Evolutionary conservation across 2,329 filamentous ascomycete species (phyloP).

Genomic region (Fusarium sarcochroum): DNA sequence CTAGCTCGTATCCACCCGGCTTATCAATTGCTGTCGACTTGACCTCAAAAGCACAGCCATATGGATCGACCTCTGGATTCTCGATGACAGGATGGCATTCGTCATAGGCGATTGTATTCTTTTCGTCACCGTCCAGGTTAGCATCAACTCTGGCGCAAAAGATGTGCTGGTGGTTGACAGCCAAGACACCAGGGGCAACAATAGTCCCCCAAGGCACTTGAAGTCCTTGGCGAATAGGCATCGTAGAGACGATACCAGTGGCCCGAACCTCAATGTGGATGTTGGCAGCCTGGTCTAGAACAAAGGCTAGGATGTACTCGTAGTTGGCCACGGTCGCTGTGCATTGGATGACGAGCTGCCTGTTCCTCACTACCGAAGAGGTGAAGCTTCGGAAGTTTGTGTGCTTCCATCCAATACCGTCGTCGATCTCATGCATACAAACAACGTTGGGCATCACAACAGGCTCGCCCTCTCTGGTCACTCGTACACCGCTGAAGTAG

Average conservation of each 20-base stretch:
- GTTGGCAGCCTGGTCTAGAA: constrained; percentile 72
- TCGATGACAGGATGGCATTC: constrained; percentile 53
- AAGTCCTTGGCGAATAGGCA: constrained; percentile 70
- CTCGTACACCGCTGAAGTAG: constrained; percentile 70
- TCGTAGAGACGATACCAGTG: constrained; percentile 74
- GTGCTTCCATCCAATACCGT: constrained; percentile 79
- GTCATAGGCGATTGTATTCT: constrained; percentile 63
- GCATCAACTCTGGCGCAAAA: constrained; percentile 76
- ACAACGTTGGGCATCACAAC: constrained; percentile 69
- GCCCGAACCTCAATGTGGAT: constrained; percentile 74
- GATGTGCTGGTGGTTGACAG: constrained; percentile 79
- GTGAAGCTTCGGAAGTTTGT: constrained; percentile 74
- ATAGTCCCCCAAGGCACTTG: constrained; percentile 69
- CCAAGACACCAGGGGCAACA: constrained; percentile 73
- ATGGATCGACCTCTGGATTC: constrained; percentile 69
- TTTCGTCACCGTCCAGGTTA: constrained; percentile 64
- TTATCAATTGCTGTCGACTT: constrained; percentile 61
- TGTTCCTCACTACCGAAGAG: constrained; percentile 70
- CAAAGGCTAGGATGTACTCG: constrained; percentile 69
- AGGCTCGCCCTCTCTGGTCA: constrained; percentile 65
- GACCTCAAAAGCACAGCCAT: constrained; percentile 72
- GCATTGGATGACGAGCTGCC: constrained; percentile 76
- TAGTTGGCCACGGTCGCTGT: constrained; percentile 79
- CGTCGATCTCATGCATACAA: constrained; percentile 79
- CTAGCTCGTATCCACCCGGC: constrained; percentile 66